phyloP scores from a whole-genome alignment of 495 filamentous ascomycete genomes.

The Tuber magnatum region DNA sequence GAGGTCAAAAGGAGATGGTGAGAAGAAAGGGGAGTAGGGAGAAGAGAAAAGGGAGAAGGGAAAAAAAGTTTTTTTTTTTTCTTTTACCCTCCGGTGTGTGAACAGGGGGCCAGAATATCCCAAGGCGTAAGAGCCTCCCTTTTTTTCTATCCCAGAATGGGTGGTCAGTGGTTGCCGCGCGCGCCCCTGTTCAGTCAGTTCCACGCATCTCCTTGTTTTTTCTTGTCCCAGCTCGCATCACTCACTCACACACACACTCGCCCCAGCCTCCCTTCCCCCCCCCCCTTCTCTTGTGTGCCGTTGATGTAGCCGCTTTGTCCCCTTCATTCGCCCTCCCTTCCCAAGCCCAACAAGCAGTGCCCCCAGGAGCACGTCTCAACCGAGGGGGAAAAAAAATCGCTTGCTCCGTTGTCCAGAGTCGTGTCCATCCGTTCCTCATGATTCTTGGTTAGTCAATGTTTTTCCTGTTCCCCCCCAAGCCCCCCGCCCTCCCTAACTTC shows the following conservation, averaged over 20 bases:
- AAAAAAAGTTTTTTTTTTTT: neutral
- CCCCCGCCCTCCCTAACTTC: conserved; percentile 10
- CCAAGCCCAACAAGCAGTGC: conserved; percentile 22
- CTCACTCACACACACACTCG: neutral
- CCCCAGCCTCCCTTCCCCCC: conserved; percentile 33
- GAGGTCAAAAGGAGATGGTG: neutral
- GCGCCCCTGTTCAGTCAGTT: conserved; percentile 28
- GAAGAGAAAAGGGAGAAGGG: neutral
- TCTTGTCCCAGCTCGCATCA: conserved; percentile 12
- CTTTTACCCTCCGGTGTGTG: neutral
- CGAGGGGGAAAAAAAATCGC: conserved; percentile 25
- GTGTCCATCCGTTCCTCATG: conserved; percentile 28
- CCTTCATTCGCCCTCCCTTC: conserved; percentile 35
- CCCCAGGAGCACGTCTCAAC: neutral
- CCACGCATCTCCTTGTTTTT: conserved; percentile 31
- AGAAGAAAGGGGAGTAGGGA: neutral
- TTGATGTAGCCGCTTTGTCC: conserved; percentile 38
- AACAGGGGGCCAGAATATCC: neutral
- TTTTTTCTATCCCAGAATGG: conserved; percentile 11
- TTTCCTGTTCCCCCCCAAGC: neutral
- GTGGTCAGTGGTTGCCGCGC: conserved; percentile 30
- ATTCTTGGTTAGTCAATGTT: conserved; percentile 22
- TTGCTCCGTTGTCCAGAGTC: conserved; percentile 28
- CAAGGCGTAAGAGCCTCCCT: conserved; percentile 27
- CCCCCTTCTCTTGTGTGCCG: conserved; percentile 34